Percentiles rank a stretch among this genome's conserved stretches.
phyloP scores from a whole-genome alignment of 2,329 filamentous ascomycete species.

The Botrytis aclada region DNA sequence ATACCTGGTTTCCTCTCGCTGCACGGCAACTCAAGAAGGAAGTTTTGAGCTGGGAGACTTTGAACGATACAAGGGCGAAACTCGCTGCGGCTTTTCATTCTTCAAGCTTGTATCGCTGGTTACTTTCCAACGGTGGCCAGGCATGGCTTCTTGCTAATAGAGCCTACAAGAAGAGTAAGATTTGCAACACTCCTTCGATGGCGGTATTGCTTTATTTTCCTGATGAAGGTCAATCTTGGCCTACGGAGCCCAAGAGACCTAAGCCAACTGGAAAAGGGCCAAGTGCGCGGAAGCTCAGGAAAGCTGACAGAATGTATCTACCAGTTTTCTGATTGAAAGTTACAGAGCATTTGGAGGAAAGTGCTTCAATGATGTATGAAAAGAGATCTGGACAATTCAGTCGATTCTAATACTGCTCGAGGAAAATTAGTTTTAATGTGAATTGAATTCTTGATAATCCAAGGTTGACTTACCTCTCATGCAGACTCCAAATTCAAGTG shows the following conservation, averaged over 20 bases:
- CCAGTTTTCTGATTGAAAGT: too few species aligned
- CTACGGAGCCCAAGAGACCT: not conserved
- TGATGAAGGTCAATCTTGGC: not conserved
- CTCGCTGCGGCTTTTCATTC: not conserved
- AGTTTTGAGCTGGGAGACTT: not conserved
- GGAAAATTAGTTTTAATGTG: not conserved
- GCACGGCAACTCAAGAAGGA: not conserved
- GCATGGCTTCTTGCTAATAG: not conserved
- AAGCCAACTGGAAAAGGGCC: too few species aligned
- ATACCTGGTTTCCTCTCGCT: not conserved
- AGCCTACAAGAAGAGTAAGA: not conserved
- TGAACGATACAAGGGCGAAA: too few species aligned
- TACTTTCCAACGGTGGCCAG: not conserved
- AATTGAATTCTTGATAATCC: not conserved
- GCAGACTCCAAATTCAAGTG: not conserved
- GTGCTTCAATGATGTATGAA: not conserved
- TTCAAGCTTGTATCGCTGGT: not conserved
- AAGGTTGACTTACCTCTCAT: not conserved
- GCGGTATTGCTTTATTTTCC: not conserved
- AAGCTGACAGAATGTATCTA: not conserved
- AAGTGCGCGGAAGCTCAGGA: not conserved
- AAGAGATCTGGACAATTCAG: not conserved
- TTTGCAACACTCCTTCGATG: not conserved
- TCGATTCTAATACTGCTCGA: not conserved
- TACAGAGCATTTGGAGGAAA: rapidly evolving